These are phyloP conservation scores for Xylariales sp. DNA, from an alignment of 2,329 filamentous ascomycete species.

Conservation along the genomic window DNA sequence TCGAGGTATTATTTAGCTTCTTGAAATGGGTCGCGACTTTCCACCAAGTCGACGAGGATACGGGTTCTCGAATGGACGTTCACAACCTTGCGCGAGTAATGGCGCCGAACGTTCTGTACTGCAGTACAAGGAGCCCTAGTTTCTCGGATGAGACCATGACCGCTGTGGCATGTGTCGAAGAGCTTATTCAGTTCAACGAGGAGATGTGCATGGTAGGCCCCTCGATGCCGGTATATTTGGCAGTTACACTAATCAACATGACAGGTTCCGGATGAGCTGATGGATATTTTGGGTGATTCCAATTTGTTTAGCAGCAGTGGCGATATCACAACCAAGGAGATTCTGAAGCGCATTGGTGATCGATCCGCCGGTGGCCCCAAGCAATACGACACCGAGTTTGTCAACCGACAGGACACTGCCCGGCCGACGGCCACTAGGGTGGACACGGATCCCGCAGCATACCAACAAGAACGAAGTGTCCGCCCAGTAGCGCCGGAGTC, in stretches of 20 bases:
- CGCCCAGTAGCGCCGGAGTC: slow-evolving; percentile 69
- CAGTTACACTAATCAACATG: not conserved
- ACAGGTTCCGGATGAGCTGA: slow-evolving; percentile 89
- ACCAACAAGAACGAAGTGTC: slow-evolving; percentile 80
- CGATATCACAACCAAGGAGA: slow-evolving; percentile 95
- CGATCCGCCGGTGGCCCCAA: slow-evolving; percentile 51
- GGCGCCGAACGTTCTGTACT: slow-evolving; percentile 88
- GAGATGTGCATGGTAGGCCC: slow-evolving; percentile 88
- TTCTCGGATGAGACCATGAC: slow-evolving; percentile 86
- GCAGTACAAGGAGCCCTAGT: slow-evolving; percentile 57
- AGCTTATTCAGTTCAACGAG: slow-evolving; percentile 88
- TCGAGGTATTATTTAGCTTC: slow-evolving; percentile 94
- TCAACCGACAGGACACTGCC: slow-evolving; percentile 54
- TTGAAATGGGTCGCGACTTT: slow-evolving; percentile 97
- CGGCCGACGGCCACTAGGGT: slow-evolving; percentile 59
- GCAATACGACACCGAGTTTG: slow-evolving; percentile 57
- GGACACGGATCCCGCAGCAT: slow-evolving; percentile 81
- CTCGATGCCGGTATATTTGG: slow-evolving; percentile 2
- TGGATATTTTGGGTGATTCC: slow-evolving; percentile 79
- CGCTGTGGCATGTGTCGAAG: slow-evolving; percentile 88
- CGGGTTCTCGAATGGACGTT: slow-evolving; percentile 97
- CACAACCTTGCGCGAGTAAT: slow-evolving; percentile 97
- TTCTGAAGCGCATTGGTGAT: slow-evolving; percentile 87
- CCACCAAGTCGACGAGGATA: slow-evolving; percentile 94
- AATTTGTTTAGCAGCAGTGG: slow-evolving; percentile 74